Conservation (phyloP, 768 basidiomycete species). For the Pleurotus tuoliensis region DNA sequence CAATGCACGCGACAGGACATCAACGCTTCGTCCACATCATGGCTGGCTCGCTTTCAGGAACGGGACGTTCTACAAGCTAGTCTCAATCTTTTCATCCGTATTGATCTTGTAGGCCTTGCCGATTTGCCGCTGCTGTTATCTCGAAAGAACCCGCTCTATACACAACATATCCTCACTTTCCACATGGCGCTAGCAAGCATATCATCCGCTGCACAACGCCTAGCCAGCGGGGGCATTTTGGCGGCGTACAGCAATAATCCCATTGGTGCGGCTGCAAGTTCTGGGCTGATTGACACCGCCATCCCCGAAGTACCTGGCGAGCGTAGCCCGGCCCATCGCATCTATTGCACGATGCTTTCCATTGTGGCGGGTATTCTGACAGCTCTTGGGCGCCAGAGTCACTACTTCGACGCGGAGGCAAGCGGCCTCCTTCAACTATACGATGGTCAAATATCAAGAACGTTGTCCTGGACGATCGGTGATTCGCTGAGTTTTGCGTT, state of each 20-base stretch:
- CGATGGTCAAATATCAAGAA: slow-evolving; percentile 71
- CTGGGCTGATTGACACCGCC: slow-evolving; percentile 64
- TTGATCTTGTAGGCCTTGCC: slow-evolving; percentile 67
- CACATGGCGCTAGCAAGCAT: slow-evolving; percentile 81
- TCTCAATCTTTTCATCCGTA: slow-evolving; percentile 65
- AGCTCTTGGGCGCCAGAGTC: slow-evolving; percentile 59
- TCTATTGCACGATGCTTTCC: slow-evolving; percentile 83
- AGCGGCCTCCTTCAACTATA: slow-evolving; percentile 84
- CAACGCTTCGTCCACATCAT: slow-evolving; percentile 62
- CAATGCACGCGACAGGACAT: slow-evolving; percentile 71
- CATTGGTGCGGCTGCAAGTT: slow-evolving; percentile 71
- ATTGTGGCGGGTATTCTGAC: slow-evolving; percentile 71
- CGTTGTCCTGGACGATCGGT: slow-evolving; percentile 80
- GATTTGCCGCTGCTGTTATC: slow-evolving; percentile 60
- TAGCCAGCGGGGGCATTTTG: slow-evolving; percentile 80
- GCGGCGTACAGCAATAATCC: slow-evolving; percentile 81
- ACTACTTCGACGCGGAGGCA: slow-evolving; percentile 81
- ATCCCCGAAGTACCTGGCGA: slow-evolving; percentile 71
- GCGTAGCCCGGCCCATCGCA: slow-evolving; percentile 72
- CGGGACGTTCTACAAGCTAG: slow-evolving; percentile 74
- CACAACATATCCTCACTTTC: slow-evolving; percentile 77
- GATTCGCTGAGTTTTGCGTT: slow-evolving; percentile 72
- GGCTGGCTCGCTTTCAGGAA: slow-evolving; percentile 81
- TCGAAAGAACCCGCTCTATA: slow-evolving; percentile 65
- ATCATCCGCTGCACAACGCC: slow-evolving; percentile 74